Evolutionary conservation across 495 filamentous ascomycete genomes (phyloP), one percentile per base, ranked within the genome.

Genomic region (Beverwykella pulmonaria): DNA sequence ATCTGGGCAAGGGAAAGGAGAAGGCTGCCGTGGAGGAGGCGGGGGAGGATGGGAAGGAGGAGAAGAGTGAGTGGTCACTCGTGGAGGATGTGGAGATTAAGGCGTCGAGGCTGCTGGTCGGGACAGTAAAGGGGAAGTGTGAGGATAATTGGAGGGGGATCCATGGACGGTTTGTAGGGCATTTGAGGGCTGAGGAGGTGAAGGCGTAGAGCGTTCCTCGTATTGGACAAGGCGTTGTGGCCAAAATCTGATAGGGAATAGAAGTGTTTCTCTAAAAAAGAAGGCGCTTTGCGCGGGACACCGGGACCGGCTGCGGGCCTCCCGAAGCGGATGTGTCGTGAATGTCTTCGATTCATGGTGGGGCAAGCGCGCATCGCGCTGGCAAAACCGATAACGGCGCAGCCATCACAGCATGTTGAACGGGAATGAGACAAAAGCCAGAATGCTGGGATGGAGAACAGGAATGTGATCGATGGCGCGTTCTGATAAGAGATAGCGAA

Each of bases 51-150:
- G 25, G 39, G 20, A 22, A 49, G 46, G 59, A 41, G 23, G 48
- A 27, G n/a, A 56, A 53, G 48, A 48, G 17, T 8, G 55, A 59
- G 26, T 64, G 57, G 64, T 44, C n/a, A 19, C 20, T 71, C 19
- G 68, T 71, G 4, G 68, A 71, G 22, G 68, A 71, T 64, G 64
- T 67, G 46, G 68, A 71, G 54, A 71, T 71, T 27, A 63, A 59
- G 20, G 58, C 54, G 44, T 47, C 29, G 15, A 53, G 68, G 29
- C 30, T 71, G 53, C 34, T 71, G 29, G 48, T 71, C 10, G 68
- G 68, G 19, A 71, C 68, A 36, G 68, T 68, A 20, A 71, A 67
- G 63, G 64, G 68, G 23, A 71, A 71, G 54, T 71, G 68, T 57
- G 68, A 71, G 59, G 55, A 53, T 17, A 68, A 67, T 61, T 71